Base-by-base conservation (phyloP, 805 yeast genomes). In the Candida nemodendra region DNA sequence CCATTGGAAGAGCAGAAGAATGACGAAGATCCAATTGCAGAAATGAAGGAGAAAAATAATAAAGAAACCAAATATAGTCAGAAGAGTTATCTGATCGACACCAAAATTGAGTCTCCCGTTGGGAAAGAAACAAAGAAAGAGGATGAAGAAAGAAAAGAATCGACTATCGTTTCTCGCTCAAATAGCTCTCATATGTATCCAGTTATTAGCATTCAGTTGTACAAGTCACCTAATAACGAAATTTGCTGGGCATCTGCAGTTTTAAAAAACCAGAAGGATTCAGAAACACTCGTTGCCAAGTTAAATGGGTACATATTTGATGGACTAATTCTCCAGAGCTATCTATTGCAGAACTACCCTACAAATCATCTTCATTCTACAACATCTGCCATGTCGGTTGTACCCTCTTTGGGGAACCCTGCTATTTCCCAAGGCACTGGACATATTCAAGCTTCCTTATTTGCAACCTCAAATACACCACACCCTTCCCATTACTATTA, bases 221-320 rank as follows among this genome's bases (percentile, higher is more conserved):
- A 46, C 33, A 49, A 53, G 27, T 39, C 48, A n/a, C 38, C 47
- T 14, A 50, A 41, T 21, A 49, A 39, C 32, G 45, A 43, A 7
- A 26, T 44, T 12, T 50, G 55, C 28, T 52, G 55, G 53, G 45
- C 51, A 14, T 42, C 46, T 6, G 36, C 48, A 17, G 36, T 28
- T 5, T 24, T 50, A 8, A 27, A 34, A 11, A 48, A 44, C 35
- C 36, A 44, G 19, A 25, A 28, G 2, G 8, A 28, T 16, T 32
- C 48, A 9, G 26, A 37, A 6, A 32, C 34, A n/a, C 34, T 53
- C 8, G 39, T 47, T 13, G 27, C 31, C 27, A 31, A 27, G 16
- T 30, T 53, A n/a, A 50, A 51, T 24, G 58, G 56, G 3, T 44
- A 44, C 38, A 29, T 29, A 16, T 50, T 45, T 31, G 32, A 48